These are phyloP conservation scores for Komagataea norvegica DNA, from an alignment of 1,139 yeast genomes.

Conservation along the genomic window DNA sequence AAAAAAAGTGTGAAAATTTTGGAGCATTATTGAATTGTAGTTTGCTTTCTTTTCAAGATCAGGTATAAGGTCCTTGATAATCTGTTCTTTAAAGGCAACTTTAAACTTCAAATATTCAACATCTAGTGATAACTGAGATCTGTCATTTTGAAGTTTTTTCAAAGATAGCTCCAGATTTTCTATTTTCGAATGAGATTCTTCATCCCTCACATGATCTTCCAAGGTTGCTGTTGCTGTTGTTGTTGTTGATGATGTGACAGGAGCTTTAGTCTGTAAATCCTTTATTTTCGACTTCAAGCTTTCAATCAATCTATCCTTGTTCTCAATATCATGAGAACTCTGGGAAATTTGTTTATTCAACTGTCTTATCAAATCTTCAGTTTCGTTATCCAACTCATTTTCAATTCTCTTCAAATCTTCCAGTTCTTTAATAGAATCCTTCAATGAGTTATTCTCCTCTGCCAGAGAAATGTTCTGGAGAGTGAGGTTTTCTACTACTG, in stretches of 20 bases:
- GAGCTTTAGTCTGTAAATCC: slow-evolving; percentile 25
- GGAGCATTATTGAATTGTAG: slow-evolving; percentile 1
- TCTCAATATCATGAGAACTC: slow-evolving; percentile 32
- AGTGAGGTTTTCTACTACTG: slow-evolving; percentile 52
- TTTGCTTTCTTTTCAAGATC: neutral
- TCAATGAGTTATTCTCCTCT: slow-evolving; percentile 36
- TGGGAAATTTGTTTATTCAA: slow-evolving; percentile 41
- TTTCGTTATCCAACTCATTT: slow-evolving; percentile 58
- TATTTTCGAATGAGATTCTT: too few species aligned
- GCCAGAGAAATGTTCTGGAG: slow-evolving; percentile 46
- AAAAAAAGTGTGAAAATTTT: neutral
- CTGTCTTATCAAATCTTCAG: slow-evolving; percentile 51
- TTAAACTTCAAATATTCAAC: slow-evolving; percentile 3
- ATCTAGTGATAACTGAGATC: neutral
- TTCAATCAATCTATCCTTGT: slow-evolving; percentile 27
- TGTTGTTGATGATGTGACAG: neutral
- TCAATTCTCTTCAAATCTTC: slow-evolving; percentile 58
- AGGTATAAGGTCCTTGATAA: slow-evolving; percentile 1
- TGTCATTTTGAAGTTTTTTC: slow-evolving; percentile 1
- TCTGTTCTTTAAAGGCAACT: slow-evolving; percentile 1
- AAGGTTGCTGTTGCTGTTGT: too few species aligned
- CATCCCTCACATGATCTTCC: too few species aligned
- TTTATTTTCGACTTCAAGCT: slow-evolving; percentile 34
- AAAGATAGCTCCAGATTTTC: neutral
- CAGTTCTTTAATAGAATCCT: slow-evolving; percentile 47